phyloP scores from a whole-genome alignment of 768 basidiomycete species.

The Boletus coccyginus region DNA sequence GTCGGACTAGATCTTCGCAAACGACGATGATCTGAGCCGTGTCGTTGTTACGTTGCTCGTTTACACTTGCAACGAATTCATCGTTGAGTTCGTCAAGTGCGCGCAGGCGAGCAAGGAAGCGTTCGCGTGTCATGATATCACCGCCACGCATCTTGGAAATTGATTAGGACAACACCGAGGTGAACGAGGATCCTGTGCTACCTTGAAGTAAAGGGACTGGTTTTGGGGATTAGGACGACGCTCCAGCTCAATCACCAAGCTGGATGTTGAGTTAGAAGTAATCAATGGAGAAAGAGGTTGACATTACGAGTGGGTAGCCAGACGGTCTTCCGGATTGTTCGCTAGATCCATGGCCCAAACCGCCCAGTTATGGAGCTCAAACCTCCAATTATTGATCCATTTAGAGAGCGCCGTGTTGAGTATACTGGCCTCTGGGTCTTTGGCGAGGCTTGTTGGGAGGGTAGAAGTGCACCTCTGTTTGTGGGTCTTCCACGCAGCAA shows the following conservation, averaged over 20 bases:
- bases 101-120: slow-evolving; percentile 16
- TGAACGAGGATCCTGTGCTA: neutral
- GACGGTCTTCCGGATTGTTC: slow-evolving; percentile 22
- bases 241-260: slow-evolving; percentile 22
- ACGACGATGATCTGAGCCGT: slow-evolving; percentile 27
- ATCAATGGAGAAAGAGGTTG: neutral
- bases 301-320: slow-evolving; percentile 25
- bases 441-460: slow-evolving; percentile 13
- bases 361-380: slow-evolving; percentile 15
- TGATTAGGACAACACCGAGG: neutral
- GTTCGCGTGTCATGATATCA: slow-evolving; percentile 20
- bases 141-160: slow-evolving; percentile 23
- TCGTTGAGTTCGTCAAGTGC: slow-evolving; percentile 10
- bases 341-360: slow-evolving; percentile 26
- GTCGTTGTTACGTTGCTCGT: slow-evolving; percentile 22
- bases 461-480: slow-evolving; percentile 16
- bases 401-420: slow-evolving; percentile 23
- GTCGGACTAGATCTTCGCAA: slow-evolving; percentile 22
- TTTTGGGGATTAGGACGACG: slow-evolving; percentile 17
- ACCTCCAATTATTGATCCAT: slow-evolving; percentile 28
- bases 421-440: slow-evolving; percentile 11
- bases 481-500: slow-evolving; percentile 29
- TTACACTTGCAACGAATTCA: slow-evolving; percentile 18
- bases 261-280: neutral
- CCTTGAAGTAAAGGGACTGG: slow-evolving; percentile 21